Percentiles rank a stretch among this genome's conserved stretches.
Conservation (phyloP, 2,329 filamentous ascomycete species). For the Aspergillus neoniger region DNA sequence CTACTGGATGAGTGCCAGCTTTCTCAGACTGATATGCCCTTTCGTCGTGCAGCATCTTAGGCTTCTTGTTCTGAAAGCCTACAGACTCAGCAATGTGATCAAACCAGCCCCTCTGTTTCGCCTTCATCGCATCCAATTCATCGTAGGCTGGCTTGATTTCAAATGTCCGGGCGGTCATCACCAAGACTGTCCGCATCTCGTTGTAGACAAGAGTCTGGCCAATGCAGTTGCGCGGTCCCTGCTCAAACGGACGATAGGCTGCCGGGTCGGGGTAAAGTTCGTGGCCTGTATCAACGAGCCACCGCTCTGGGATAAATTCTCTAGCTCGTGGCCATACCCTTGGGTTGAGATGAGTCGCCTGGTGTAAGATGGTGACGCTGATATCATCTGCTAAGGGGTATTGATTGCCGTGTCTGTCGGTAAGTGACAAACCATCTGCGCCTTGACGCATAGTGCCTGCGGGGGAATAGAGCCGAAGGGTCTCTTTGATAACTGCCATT, state of each 20-base stretch:
- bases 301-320: slow-evolving; percentile 41
- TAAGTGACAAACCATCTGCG: slow-evolving; percentile 12
- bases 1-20: slow-evolving; percentile 8
- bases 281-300: slow-evolving; percentile 30
- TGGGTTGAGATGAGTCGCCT: slow-evolving; percentile 18
- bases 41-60: not conserved
- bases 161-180: slow-evolving; percentile 27
- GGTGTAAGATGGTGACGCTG: slow-evolving; percentile 21
- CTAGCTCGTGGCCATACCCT: slow-evolving; percentile 22
- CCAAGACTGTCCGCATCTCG: slow-evolving; percentile 36
- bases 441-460: slow-evolving; percentile 20
- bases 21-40: slow-evolving; percentile 11
- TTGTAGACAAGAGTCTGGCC: slow-evolving; percentile 53
- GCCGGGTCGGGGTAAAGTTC: slow-evolving; percentile 31
- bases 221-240: slow-evolving; percentile 52
- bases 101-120: slow-evolving; percentile 48
- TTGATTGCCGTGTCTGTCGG: slow-evolving; percentile 11
- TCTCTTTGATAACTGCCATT: slow-evolving; percentile 57
- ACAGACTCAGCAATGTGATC: not conserved
- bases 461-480: slow-evolving; percentile 56
- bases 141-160: slow-evolving; percentile 23
- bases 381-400: slow-evolving; percentile 13
- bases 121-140: slow-evolving; percentile 7
- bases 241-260: slow-evolving; percentile 53
- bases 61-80: not conserved